Percentiles rank a stretch among this genome's conserved stretches.
These are phyloP conservation scores for Diaporthe sp. DNA, from an alignment of 2,329 filamentous ascomycete species.

Conservation along the genomic window DNA sequence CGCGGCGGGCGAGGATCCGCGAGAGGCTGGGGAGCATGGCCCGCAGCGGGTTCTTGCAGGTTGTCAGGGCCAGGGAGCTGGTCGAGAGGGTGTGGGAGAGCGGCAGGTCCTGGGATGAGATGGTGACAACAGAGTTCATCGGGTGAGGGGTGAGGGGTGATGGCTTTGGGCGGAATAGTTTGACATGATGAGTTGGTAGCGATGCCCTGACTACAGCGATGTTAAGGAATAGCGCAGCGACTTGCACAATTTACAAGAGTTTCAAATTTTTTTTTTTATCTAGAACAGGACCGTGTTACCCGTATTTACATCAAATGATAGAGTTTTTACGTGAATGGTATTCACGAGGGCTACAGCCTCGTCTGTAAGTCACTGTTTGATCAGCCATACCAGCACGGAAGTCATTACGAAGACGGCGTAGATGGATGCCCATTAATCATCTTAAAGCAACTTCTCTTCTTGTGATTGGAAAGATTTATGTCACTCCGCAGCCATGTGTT, in stretches of 20 bases:
- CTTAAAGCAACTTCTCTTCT: neutral
- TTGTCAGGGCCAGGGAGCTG: conserved; percentile 71
- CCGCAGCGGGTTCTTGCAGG: conserved; percentile 81
- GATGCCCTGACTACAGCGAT: neutral
- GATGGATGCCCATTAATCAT: neutral
- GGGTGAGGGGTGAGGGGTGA: conserved; percentile 58
- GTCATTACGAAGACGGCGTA: neutral
- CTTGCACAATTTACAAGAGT: neutral
- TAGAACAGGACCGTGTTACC: neutral
- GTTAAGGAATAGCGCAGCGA: neutral
- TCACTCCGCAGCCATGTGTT: too few relatives aligned
- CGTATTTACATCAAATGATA: neutral
- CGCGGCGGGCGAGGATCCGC: conserved; percentile 72
- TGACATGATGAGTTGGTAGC: conserved; percentile 2
- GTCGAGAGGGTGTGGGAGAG: conserved; percentile 80
- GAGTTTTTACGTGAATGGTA: too few relatives aligned
- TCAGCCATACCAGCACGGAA: too few relatives aligned
- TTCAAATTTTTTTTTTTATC: neutral
- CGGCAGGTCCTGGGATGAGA: conserved; percentile 77
- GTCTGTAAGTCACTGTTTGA: neutral
- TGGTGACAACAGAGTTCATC: conserved; percentile 78
- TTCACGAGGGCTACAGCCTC: neutral
- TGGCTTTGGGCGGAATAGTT: neutral
- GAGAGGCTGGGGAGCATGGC: conserved; percentile 78
- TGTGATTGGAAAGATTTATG: neutral